Evolutionary conservation across 108 stramenopile species (phyloP).

Genomic region (Nitzschia putrida): DNA sequence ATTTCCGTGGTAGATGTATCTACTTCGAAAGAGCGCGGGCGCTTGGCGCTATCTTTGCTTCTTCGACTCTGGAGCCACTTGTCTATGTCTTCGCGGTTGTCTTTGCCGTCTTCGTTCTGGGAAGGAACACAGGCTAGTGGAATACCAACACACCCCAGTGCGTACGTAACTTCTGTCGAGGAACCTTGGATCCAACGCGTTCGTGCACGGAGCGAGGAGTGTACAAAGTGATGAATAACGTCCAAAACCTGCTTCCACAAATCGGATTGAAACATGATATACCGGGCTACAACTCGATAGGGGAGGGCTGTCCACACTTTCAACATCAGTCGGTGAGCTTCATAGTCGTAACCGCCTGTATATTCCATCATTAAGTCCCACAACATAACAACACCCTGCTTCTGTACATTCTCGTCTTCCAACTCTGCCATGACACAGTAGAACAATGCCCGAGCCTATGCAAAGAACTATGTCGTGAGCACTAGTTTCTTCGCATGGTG

Average conservation of each 20-base stretch:
- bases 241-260: constrained; percentile 14
- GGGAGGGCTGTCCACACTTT: background rate
- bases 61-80: background rate
- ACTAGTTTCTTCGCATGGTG: too few species aligned
- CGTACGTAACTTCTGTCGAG: background rate
- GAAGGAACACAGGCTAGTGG: background rate
- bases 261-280: constrained; percentile 5
- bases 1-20: too few species aligned
- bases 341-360: constrained; percentile 6
- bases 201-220: background rate
- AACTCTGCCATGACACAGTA: constrained; percentile 4
- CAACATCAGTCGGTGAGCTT: background rate
- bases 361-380: constrained; percentile 13
- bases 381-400: constrained; percentile 11
- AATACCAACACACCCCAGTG: constrained; percentile 4
- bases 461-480: background rate
- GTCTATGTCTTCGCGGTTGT: background rate
- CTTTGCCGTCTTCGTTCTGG: background rate
- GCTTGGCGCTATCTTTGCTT: too few species aligned
- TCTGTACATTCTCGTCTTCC: constrained; percentile 12
- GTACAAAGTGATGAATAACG: constrained; percentile 1
- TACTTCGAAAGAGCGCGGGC: too few species aligned
- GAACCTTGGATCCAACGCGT: constrained; percentile 4
- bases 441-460: constrained; percentile 6
- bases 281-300: constrained; percentile 1